Conservation (phyloP, 176 grass and related monocot genomes). For the Raddia guianensis region DNA sequence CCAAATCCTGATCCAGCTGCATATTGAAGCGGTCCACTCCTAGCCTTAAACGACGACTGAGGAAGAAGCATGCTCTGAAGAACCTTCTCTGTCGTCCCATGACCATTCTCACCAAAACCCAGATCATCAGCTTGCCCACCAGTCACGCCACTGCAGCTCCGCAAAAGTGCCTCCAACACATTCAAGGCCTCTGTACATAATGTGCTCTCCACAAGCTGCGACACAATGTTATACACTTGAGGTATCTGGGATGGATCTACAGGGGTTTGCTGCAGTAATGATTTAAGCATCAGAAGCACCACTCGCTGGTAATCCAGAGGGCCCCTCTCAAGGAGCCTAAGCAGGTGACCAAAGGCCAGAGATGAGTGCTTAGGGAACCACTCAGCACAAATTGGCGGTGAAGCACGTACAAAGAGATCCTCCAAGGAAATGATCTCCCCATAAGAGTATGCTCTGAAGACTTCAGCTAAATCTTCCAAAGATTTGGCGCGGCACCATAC, state of each 20-base stretch:
- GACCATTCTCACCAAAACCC: constrained; percentile 57
- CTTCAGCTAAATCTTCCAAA: constrained; percentile 62
- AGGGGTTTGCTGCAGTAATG: constrained; percentile 78
- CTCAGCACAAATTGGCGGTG: constrained; percentile 67
- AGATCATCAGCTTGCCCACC: constrained; percentile 53
- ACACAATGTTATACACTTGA: constrained; percentile 83
- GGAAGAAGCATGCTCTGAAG: constrained; percentile 65
- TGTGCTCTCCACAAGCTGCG: constrained; percentile 84
- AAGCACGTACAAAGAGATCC: constrained; percentile 70
- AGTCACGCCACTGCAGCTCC: constrained; percentile 72
- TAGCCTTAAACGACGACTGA: constrained; percentile 89
- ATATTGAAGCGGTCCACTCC: constrained; percentile 77
- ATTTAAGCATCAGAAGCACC: constrained; percentile 90
- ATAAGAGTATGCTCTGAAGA: constrained; percentile 73
- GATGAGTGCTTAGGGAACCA: constrained; percentile 97
- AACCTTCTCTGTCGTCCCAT: constrained; percentile 70
- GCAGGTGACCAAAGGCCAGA: constrained; percentile 90
- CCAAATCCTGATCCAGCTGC: constrained; percentile 71
- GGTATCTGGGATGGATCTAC: constrained; percentile 90
- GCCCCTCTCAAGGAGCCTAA: constrained; percentile 92
- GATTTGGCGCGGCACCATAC: constrained; percentile 77
- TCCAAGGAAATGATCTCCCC: constrained; percentile 66
- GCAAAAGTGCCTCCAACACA: constrained; percentile 87
- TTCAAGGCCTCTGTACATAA: constrained; percentile 80
- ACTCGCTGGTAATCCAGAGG: constrained; percentile 88